Conservation (phyloP, 805 yeast genomes). For the Saccharomyces mikatae region DNA sequence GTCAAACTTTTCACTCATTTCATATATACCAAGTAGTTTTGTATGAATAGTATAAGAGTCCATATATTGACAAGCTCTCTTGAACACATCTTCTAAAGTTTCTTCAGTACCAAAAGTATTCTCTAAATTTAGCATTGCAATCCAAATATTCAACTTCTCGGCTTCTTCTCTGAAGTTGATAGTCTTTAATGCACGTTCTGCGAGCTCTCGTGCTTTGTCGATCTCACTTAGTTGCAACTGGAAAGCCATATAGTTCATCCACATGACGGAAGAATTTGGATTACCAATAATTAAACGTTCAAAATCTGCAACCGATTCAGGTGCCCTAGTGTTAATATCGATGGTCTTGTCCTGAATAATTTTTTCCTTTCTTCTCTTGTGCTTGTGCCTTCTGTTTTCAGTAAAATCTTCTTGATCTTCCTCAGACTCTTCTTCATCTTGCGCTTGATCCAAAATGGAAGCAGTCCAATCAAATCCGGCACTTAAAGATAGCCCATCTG, state of each 20-base stretch:
- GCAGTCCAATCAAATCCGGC: slow-evolving; percentile 94
- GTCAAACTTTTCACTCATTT: slow-evolving; percentile 60
- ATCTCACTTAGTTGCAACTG: slow-evolving; percentile 89
- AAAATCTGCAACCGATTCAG: slow-evolving; percentile 85
- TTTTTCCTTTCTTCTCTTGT: slow-evolving; percentile 37
- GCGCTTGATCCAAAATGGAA: slow-evolving; percentile 73
- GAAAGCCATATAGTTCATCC: slow-evolving; percentile 99
- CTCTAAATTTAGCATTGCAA: slow-evolving; percentile 88
- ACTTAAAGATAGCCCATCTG: slow-evolving; percentile 64
- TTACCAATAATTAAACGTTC: slow-evolving; percentile 87
- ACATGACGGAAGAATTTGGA: slow-evolving; percentile 85
- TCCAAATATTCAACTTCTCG: slow-evolving; percentile 92
- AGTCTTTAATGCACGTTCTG: slow-evolving; percentile 83
- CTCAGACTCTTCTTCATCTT: slow-evolving; percentile 47
- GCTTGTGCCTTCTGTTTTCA: slow-evolving; percentile 36
- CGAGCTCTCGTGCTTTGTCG: slow-evolving; percentile 90
- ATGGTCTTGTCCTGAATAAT: slow-evolving; percentile 74
- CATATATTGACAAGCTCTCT: slow-evolving; percentile 83
- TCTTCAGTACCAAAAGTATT: slow-evolving; percentile 87
- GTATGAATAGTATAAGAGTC: slow-evolving; percentile 77
- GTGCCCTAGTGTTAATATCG: slow-evolving; percentile 74
- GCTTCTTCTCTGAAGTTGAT: slow-evolving; percentile 86
- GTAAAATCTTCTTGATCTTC: slow-evolving; percentile 48
- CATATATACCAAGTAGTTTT: slow-evolving; percentile 67
- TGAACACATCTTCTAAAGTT: slow-evolving; percentile 69